These are phyloP conservation scores for Ustulina deusta DNA, from an alignment of 2,329 filamentous ascomycete species.

Conservation along the genomic window DNA sequence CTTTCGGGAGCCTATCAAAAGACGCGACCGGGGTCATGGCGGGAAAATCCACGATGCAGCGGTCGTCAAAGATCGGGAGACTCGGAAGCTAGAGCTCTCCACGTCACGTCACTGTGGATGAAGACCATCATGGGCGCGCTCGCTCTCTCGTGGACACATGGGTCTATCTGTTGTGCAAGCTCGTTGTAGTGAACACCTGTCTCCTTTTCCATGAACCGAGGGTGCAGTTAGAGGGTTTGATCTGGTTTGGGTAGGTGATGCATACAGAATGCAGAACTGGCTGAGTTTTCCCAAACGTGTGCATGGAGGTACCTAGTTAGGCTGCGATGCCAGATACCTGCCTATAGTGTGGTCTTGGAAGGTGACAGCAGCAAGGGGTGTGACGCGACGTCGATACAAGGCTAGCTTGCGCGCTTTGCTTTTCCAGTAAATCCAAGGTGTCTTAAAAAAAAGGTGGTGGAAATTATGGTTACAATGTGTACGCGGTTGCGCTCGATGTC, in stretches of 20 bases:
- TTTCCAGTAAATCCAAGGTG: neutral
- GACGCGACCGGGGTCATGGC: slow-evolving; percentile 5
- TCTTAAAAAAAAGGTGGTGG: neutral
- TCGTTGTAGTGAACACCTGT: slow-evolving; percentile 14
- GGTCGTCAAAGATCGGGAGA: slow-evolving; percentile 12
- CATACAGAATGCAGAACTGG: neutral
- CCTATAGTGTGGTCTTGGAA: neutral
- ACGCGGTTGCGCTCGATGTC: neutral
- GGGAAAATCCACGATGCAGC: slow-evolving; percentile 1
- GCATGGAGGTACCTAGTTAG: neutral
- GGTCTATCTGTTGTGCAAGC: slow-evolving; percentile 27
- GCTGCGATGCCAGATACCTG: slow-evolving; percentile 3
- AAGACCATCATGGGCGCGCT: neutral
- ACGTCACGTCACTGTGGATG: neutral
- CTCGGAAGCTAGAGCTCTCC: slow-evolving; percentile 24
- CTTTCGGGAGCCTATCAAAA: slow-evolving; percentile 29
- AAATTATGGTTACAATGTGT: slow-evolving; percentile 2
- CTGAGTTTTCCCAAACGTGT: neutral
- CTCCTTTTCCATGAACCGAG: slow-evolving; percentile 12
- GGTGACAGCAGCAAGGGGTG: neutral
- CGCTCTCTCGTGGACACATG: too few relatives aligned
- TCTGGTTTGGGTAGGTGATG: neutral
- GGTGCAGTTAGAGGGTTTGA: slow-evolving; percentile 2
- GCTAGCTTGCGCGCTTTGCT: neutral
- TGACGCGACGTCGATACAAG: neutral